These are phyloP conservation scores for Alternaria sp. DNA, from an alignment of 2,329 filamentous ascomycete species.

Conservation along the genomic window DNA sequence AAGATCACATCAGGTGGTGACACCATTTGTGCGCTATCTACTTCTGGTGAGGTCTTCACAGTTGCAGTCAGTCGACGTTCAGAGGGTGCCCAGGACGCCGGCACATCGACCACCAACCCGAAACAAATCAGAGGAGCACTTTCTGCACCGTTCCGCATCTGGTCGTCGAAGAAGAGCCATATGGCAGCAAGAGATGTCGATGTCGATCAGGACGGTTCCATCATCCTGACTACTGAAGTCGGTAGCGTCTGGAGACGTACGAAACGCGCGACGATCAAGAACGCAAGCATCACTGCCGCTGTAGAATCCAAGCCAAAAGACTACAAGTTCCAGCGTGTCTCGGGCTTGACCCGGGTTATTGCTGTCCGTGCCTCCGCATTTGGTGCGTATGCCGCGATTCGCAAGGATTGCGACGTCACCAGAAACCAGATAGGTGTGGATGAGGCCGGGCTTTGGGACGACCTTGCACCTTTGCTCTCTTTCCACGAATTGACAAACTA, in stretches of 20 bases:
- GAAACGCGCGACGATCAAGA: constrained; percentile 80
- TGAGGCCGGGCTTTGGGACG: constrained; percentile 73
- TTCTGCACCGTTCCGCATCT: constrained; percentile 79
- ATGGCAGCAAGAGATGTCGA: constrained; percentile 86
- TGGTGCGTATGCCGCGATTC: constrained; percentile 86
- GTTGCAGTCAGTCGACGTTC: constrained; percentile 74
- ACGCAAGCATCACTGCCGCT: constrained; percentile 58
- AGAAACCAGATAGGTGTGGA: constrained; percentile 72
- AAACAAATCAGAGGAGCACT: constrained; percentile 86
- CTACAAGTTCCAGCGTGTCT: constrained; percentile 93
- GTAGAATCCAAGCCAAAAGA: constrained; percentile 75
- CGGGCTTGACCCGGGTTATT: constrained; percentile 83
- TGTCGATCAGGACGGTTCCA: constrained; percentile 89
- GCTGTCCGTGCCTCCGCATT: constrained; percentile 86
- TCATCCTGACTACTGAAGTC: constrained; percentile 90
- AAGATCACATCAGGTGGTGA: constrained; percentile 86
- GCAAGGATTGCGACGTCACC: constrained; percentile 83
- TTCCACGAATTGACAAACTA: constrained; percentile 65
- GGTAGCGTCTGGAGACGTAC: constrained; percentile 93
- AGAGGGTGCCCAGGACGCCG: constrained; percentile 63
- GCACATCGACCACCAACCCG: constrained; percentile 87
- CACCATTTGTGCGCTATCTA: constrained; percentile 87
- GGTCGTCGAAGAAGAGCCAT: constrained; percentile 84
- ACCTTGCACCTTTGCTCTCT: constrained; percentile 72
- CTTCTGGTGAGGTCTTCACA: constrained; percentile 85